These are phyloP conservation scores for Hemerocallis citrina DNA, from an alignment of 106 monocot species.

Conservation along the genomic window DNA sequence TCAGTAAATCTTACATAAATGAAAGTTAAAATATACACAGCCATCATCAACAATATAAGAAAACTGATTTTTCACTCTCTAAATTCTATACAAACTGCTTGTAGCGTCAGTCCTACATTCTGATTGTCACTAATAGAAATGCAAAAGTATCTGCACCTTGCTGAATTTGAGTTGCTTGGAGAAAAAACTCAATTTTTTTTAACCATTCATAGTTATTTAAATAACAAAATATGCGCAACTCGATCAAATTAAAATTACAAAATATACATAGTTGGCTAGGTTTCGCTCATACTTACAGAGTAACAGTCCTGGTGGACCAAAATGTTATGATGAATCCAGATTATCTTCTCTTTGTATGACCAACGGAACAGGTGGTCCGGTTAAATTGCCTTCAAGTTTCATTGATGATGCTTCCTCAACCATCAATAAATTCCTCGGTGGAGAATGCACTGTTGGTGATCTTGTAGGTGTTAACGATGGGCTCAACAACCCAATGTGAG, in stretches of 20 bases:
- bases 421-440: constrained; percentile 14
- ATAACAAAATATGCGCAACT: too few relatives aligned
- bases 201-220: too few relatives aligned
- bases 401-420: constrained; percentile 9
- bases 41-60: too few relatives aligned
- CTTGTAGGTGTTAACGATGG: constrained; percentile 16
- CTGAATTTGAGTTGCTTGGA: too few relatives aligned
- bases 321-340: not conserved
- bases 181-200: too few relatives aligned
- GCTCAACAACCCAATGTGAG: constrained; percentile 15
- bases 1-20: too few relatives aligned
- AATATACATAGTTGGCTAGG: constrained; percentile 2
- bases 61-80: too few relatives aligned
- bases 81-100: too few relatives aligned
- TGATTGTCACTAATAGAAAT: too few relatives aligned
- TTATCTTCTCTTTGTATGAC: constrained; percentile 18
- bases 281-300: not conserved
- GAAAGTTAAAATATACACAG: too few relatives aligned
- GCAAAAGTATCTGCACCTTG: too few relatives aligned
- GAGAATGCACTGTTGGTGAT: constrained; percentile 14
- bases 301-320: not conserved
- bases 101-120: too few relatives aligned
- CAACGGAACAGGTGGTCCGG: constrained; percentile 24
- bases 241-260: not conserved
- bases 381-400: not conserved